Conservation (phyloP, 768 basidiomycete species). For the Pulveroboletus sp. region DNA sequence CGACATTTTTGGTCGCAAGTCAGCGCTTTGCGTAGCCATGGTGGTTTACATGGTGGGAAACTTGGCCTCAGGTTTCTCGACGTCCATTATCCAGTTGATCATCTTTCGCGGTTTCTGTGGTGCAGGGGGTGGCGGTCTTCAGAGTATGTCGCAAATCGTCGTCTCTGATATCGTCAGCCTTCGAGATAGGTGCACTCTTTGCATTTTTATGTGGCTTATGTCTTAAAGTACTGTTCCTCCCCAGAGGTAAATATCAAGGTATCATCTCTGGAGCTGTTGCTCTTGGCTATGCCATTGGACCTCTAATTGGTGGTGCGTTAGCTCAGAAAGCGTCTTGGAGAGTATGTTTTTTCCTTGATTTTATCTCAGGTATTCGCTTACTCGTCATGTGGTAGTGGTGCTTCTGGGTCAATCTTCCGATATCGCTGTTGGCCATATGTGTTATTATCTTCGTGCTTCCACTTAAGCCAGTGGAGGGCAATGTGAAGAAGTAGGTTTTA, state of each 20-base stretch:
- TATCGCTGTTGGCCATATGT: conserved; percentile 48
- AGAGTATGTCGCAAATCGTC: conserved; percentile 67
- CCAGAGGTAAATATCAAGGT: conserved; percentile 72
- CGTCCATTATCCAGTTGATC: conserved; percentile 62
- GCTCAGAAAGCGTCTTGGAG: conserved; percentile 60
- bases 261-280: conserved; percentile 55
- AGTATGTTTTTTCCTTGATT: conserved; percentile 32
- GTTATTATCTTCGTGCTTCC: conserved; percentile 62
- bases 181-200: conserved; percentile 47
- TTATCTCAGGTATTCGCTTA: not conserved
- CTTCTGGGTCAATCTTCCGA: conserved; percentile 67
- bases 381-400: conserved; percentile 48
- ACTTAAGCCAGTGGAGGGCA: conserved; percentile 61
- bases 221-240: not conserved
- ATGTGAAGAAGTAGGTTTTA: conserved; percentile 41
- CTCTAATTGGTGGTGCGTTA: conserved; percentile 62
- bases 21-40: conserved; percentile 52
- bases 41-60: conserved; percentile 62
- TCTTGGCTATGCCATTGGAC: conserved; percentile 61
- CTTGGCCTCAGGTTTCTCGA: conserved; percentile 61
- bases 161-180: conserved; percentile 70
- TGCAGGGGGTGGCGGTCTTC: conserved; percentile 65
- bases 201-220: not conserved
- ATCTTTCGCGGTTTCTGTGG: conserved; percentile 65
- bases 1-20: conserved; percentile 66